Evolutionary conservation across 805 yeast species (phyloP).

Genomic region (Candida pseudoglaebosa): DNA sequence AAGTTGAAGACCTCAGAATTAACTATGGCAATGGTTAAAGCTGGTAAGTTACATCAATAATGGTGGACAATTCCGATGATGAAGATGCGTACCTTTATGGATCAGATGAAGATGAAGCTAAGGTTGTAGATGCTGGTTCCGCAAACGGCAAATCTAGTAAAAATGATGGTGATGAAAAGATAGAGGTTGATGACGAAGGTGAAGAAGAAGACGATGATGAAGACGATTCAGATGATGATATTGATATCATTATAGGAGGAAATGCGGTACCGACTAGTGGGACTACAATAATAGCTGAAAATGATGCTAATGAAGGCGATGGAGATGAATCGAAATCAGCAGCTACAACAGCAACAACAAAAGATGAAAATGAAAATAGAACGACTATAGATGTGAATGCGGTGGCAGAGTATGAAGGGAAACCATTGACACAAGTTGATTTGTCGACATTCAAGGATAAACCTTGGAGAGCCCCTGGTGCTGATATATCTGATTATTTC

Average conservation of each 20-base stretch:
- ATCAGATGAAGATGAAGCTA: slow-evolving; percentile 37
- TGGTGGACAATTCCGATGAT: slow-evolving; percentile 30
- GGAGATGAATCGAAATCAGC: slow-evolving; percentile 19
- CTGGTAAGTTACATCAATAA: not conserved
- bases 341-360: slow-evolving; percentile 29
- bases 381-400: slow-evolving; percentile 62
- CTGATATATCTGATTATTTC: slow-evolving; percentile 90
- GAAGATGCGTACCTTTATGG: slow-evolving; percentile 70
- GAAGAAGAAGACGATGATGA: slow-evolving; percentile 40
- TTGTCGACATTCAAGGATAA: slow-evolving; percentile 82
- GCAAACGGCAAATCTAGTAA: slow-evolving; percentile 20
- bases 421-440: slow-evolving; percentile 76
- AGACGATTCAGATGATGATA: slow-evolving; percentile 59
- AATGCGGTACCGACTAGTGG: slow-evolving; percentile 20
- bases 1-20: too few species aligned
- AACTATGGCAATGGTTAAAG: not conserved
- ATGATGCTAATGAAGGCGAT: slow-evolving; percentile 25
- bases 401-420: slow-evolving; percentile 72
- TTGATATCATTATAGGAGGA: slow-evolving; percentile 74
- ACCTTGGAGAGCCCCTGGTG: slow-evolving; percentile 98
- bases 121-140: slow-evolving; percentile 14
- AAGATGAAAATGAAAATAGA: slow-evolving; percentile 30
- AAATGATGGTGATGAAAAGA: slow-evolving; percentile 19
- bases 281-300: slow-evolving; percentile 22
- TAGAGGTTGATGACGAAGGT: slow-evolving; percentile 29